A percentile compares a stretch with the other conserved stretches of the same genome.
Conservation (phyloP, 2,329 filamentous ascomycete species). For the Juglanconis sp. region DNA sequence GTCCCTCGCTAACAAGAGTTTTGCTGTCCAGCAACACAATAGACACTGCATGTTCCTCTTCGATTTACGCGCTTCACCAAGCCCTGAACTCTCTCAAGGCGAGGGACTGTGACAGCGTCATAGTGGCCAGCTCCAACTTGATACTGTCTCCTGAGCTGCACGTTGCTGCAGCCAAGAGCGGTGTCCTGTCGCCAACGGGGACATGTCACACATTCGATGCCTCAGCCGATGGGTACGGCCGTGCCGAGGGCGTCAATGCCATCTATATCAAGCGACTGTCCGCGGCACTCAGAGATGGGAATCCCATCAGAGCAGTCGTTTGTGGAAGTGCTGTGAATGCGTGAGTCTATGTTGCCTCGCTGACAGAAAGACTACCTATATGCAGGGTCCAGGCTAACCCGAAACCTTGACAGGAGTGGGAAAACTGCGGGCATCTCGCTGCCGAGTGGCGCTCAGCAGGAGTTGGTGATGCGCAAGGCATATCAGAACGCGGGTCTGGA, state of each 20-base stretch:
- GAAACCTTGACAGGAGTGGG: no score
- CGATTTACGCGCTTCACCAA: slow-evolving; percentile 29
- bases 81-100: slow-evolving; percentile 27
- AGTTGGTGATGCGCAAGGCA: no score
- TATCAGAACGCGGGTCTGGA: no score
- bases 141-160: slow-evolving; percentile 24
- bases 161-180: slow-evolving; percentile 28
- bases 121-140: neutral
- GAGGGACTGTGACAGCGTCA: slow-evolving; percentile 26
- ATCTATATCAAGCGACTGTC: slow-evolving; percentile 45
- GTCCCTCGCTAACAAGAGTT: no score
- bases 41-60: slow-evolving; percentile 32
- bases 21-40: slow-evolving; percentile 11
- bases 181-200: slow-evolving; percentile 33
- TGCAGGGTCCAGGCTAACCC: no score
- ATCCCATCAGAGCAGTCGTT: slow-evolving; percentile 40
- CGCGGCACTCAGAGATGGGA: slow-evolving; percentile 43
- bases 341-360: neutral
- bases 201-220: slow-evolving; percentile 37
- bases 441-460: no score
- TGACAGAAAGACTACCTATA: no score
- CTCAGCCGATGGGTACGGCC: slow-evolving; percentile 46
- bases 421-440: no score
- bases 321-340: slow-evolving; percentile 11
- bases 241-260: slow-evolving; percentile 45